Percentiles rank a stretch among this genome's conserved stretches.
phyloP scores from a whole-genome alignment of 352 stramenopile species.

The Globisporangium cystogenes region DNA sequence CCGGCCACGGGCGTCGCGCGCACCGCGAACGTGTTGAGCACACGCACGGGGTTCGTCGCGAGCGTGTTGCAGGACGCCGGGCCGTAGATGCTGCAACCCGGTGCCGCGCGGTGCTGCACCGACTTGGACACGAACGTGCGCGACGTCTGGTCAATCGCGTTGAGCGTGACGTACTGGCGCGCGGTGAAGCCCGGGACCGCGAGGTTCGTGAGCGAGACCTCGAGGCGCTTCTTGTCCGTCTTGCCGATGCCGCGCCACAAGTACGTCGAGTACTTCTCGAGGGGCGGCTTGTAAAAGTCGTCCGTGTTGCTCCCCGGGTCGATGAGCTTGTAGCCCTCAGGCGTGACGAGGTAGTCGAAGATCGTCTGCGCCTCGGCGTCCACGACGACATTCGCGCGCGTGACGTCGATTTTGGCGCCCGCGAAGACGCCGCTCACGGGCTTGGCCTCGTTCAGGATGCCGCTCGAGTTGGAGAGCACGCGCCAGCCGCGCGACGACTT shows the following conservation, averaged over 20 bases:
- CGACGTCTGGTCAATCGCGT: slow-evolving; percentile 11
- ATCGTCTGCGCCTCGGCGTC: slow-evolving; percentile 21
- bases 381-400: slow-evolving; percentile 18
- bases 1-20: slow-evolving; percentile 9
- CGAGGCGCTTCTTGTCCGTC: slow-evolving; percentile 21
- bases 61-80: slow-evolving; percentile 13
- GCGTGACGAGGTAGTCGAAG: slow-evolving; percentile 30
- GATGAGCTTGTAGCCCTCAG: slow-evolving; percentile 24
- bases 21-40: slow-evolving; percentile 17
- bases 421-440: slow-evolving; percentile 24
- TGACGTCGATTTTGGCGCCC: slow-evolving; percentile 16
- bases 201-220: slow-evolving; percentile 15
- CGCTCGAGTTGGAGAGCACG: slow-evolving; percentile 22
- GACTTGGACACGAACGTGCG: slow-evolving; percentile 14
- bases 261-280: slow-evolving; percentile 17
- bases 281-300: slow-evolving; percentile 24
- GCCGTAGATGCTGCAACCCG: slow-evolving; percentile 19
- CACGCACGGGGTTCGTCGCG: slow-evolving; percentile 13
- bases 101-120: slow-evolving; percentile 14
- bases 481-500: slow-evolving; percentile 14
- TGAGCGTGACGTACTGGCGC: slow-evolving; percentile 10
- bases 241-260: slow-evolving; percentile 17
- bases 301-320: slow-evolving; percentile 24
- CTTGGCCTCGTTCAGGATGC: slow-evolving; percentile 25
- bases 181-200: slow-evolving; percentile 8